Percentiles rank a stretch among this genome's conserved stretches.
These are phyloP conservation scores for Globisporangium middletonii DNA, from an alignment of 352 stramenopile genomes.

Conservation along the genomic window DNA sequence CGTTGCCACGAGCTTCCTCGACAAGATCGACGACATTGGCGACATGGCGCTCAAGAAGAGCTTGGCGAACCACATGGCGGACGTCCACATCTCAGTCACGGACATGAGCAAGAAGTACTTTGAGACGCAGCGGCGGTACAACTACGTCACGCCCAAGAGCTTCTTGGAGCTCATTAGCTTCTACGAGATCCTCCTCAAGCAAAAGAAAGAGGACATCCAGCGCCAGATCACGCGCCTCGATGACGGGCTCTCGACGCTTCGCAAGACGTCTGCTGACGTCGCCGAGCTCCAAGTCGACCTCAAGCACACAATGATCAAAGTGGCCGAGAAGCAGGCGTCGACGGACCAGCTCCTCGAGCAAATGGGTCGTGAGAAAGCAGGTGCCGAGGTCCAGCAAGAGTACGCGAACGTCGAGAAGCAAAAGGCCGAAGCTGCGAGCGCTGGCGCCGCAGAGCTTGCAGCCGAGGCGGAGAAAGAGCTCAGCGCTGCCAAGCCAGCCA, in stretches of 20 bases:
- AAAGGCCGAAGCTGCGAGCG: slow-evolving; percentile 90
- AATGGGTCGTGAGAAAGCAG: slow-evolving; percentile 91
- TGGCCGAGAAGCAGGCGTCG: slow-evolving; percentile 94
- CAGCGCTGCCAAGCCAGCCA: slow-evolving; percentile 93
- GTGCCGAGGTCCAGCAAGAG: slow-evolving; percentile 91
- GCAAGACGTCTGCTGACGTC: slow-evolving; percentile 95
- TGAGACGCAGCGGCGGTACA: slow-evolving; percentile 94
- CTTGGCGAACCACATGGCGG: slow-evolving; percentile 96
- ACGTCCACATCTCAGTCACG: slow-evolving; percentile 96
- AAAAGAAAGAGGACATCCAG: slow-evolving; percentile 94
- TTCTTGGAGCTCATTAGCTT: slow-evolving; percentile 98
- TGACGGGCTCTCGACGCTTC: slow-evolving; percentile 94
- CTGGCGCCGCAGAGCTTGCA: slow-evolving; percentile 90
- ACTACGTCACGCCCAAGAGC: slow-evolving; percentile 98
- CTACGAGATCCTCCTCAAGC: slow-evolving; percentile 95
- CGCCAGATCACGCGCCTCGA: slow-evolving; percentile 95
- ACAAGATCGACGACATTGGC: slow-evolving; percentile 92
- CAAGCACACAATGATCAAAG: slow-evolving; percentile 94
- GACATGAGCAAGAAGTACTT: slow-evolving; percentile 95
- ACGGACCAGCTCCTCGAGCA: slow-evolving; percentile 94
- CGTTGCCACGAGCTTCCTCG: slow-evolving; percentile 93
- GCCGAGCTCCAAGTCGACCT: slow-evolving; percentile 94
- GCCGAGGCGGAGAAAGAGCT: slow-evolving; percentile 94
- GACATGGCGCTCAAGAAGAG: slow-evolving; percentile 78
- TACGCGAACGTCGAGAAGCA: slow-evolving; percentile 93